phyloP scores from a whole-genome alignment of 2,329 filamentous ascomycete species.

The Fusarium graminum region DNA sequence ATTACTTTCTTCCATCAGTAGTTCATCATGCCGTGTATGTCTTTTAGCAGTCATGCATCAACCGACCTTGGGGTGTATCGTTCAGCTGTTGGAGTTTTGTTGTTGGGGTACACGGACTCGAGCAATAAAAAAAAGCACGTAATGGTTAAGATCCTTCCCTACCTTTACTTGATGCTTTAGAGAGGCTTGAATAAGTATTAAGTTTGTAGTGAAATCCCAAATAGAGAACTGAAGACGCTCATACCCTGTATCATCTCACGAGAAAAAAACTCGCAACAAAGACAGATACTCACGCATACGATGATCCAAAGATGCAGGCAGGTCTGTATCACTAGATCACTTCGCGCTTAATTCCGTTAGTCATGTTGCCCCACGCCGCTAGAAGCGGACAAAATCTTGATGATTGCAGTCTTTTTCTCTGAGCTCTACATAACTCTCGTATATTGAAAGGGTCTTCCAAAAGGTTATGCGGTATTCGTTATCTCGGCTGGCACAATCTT shows the following conservation, averaged over 20 bases:
- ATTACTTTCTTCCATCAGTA: no score
- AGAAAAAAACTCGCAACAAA: background rate
- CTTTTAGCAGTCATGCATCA: no score
- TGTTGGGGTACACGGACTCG: no score
- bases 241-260: background rate
- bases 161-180: no score
- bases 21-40: no score
- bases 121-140: no score
- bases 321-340: background rate
- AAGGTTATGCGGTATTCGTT: slow-evolving; percentile 27
- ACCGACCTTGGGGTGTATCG: no score
- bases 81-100: no score
- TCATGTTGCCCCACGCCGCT: slow-evolving; percentile 29
- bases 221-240: background rate
- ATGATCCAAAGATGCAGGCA: background rate
- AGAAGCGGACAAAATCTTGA: slow-evolving; percentile 22
- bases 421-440: background rate
- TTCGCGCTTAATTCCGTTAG: slow-evolving; percentile 7
- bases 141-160: no score
- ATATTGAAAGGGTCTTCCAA: background rate
- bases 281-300: background rate
- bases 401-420: slow-evolving; percentile 2
- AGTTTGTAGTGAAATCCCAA: background rate
- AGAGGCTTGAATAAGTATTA: background rate
- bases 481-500: background rate